Base-by-base conservation (phyloP, 2,329 filamentous ascomycete species). In the Metarhizium sp. region DNA sequence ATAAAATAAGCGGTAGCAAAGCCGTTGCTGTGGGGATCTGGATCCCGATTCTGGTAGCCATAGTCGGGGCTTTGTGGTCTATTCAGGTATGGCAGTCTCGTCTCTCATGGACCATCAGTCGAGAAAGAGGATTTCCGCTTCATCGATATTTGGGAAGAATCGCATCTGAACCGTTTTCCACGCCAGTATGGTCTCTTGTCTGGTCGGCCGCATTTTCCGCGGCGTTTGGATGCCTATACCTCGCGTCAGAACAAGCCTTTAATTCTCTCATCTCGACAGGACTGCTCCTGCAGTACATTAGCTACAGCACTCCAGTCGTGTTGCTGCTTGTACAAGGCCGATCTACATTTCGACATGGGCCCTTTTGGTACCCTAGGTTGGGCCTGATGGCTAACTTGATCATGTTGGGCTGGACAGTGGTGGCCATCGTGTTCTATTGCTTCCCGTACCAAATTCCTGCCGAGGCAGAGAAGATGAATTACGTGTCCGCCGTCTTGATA, bases 61-160 rank as follows among this genome's bases (percentile, higher is more conserved):
- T 60, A 1, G 58, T 57, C 7, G 61, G 62, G 13, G 59, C 62
- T 1, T 59, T 66, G 25, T 66, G 63, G 63, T 61, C 61, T 2
- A 64, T 65, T 29, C 64, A 66, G 18, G 66, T 61, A 0, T 67
- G 65, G 64, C 63, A 67, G 42, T 67, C 65, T 14, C 60, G 65
- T 7, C 59, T 67, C 5, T 63, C 65, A 0, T 66, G 65, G 64
- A 62, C 62, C 4, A 64, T 66, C 48, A 63, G 62, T 38, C 62
- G 63, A 16, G 62, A 67, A 29, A 55, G 52, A 8, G 63, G 64
- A 0, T 63, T 66, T 42, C 64, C 63, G 1, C 55, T 65, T 2
- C 60, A 63, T 18, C 54, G 57, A 1, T 51, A 65, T 30, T 57
- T 66, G 13, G 59, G 59, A 55, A 61, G 60, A 48, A 57, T 66